These are phyloP conservation scores for Talaromyces sp. DNA, from an alignment of 2,329 filamentous ascomycete species.

Conservation along the genomic window DNA sequence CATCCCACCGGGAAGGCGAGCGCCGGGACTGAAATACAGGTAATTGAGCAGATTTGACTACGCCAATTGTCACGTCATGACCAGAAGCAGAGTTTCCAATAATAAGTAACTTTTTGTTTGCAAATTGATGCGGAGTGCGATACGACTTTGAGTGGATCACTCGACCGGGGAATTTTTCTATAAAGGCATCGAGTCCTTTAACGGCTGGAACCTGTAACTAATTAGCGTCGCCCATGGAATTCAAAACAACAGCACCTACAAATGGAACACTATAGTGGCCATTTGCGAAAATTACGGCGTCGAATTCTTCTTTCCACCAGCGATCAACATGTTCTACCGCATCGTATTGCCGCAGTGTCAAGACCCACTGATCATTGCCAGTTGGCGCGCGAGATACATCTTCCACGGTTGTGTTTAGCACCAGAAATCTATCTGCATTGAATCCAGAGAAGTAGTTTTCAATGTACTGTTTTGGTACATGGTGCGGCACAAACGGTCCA, in stretches of 20 bases:
- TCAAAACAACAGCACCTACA: slow-evolving; percentile 26
- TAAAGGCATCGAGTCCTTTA: slow-evolving; percentile 38
- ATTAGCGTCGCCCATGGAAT: not conserved
- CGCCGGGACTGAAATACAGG: slow-evolving; percentile 51
- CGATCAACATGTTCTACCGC: slow-evolving; percentile 35
- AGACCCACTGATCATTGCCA: slow-evolving; percentile 41
- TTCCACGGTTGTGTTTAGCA: slow-evolving; percentile 51
- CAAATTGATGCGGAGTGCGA: slow-evolving; percentile 32
- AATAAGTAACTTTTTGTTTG: slow-evolving; percentile 45
- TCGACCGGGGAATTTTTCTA: slow-evolving; percentile 33
- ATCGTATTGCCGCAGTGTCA: slow-evolving; percentile 41
- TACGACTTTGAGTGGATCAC: slow-evolving; percentile 45
- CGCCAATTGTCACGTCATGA: slow-evolving; percentile 51
- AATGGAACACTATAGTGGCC: slow-evolving; percentile 54
- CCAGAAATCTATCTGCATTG: slow-evolving; percentile 41
- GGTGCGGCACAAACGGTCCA: slow-evolving; percentile 52
- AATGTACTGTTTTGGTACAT: slow-evolving; percentile 51
- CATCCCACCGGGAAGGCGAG: slow-evolving; percentile 47
- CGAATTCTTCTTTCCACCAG: slow-evolving; percentile 56
- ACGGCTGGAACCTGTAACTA: slow-evolving; percentile 41
- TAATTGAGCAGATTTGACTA: slow-evolving; percentile 34
- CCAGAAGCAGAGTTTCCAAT: slow-evolving; percentile 58
- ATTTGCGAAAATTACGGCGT: slow-evolving; percentile 52
- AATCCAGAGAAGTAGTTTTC: slow-evolving; percentile 51
- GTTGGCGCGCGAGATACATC: slow-evolving; percentile 50